phyloP scores from a whole-genome alignment of 805 yeast species.

The Lipomyces lipofer region DNA sequence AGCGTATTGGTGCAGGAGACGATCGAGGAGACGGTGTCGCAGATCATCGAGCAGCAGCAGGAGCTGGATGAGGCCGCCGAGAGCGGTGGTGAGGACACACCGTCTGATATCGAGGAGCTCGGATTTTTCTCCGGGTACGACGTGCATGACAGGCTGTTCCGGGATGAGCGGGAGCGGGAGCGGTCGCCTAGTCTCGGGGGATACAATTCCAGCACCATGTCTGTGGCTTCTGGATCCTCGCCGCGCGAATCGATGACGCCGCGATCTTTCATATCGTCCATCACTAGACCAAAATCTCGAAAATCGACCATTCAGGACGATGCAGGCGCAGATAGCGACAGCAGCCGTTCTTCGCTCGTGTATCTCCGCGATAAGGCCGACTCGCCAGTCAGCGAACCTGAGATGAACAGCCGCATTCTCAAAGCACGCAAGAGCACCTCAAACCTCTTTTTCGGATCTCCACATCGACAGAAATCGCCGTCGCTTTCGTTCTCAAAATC shows the following conservation, averaged over 20 bases:
- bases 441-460: constrained; percentile 25
- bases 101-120: constrained; percentile 27
- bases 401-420: constrained; percentile 1
- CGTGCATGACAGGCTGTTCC: constrained; percentile 6
- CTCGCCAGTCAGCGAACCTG: constrained; percentile 30
- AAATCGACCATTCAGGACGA: constrained; percentile 16
- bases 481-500: constrained; percentile 23
- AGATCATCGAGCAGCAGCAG: constrained; percentile 45
- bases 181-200: constrained; percentile 14
- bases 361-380: constrained; percentile 28
- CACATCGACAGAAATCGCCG: constrained; percentile 30
- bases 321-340: constrained; percentile 29
- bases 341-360: constrained; percentile 27
- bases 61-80: constrained; percentile 31
- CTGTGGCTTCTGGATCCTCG: constrained; percentile 27
- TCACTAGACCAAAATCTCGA: constrained; percentile 20
- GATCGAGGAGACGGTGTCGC: constrained; percentile 62
- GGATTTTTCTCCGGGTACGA: constrained; percentile 16
- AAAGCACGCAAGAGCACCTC: constrained; percentile 21
- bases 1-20: constrained; percentile 64
- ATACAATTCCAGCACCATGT: constrained; percentile 15
- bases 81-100: constrained; percentile 30
- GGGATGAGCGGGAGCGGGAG: constrained; percentile 31
- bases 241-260: constrained; percentile 17
- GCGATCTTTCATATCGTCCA: neutral